These are phyloP conservation scores for Heliocybe sulcata DNA, from an alignment of 1,284 basidiomycete genomes.

Conservation along the genomic window DNA sequence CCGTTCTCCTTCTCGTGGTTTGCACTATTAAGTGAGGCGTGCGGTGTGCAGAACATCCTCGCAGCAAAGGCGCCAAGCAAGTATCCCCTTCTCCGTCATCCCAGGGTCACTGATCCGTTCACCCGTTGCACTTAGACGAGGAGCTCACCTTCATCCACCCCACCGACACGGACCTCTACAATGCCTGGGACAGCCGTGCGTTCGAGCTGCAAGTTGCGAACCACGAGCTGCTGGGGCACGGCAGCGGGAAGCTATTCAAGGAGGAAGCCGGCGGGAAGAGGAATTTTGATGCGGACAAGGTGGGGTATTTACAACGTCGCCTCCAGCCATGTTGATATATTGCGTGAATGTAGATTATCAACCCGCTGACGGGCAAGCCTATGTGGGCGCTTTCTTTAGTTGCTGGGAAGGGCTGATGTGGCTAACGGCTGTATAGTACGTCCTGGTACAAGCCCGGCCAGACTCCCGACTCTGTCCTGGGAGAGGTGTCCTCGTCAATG, in stretches of 20 bases:
- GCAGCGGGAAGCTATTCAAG: slow-evolving; percentile 74
- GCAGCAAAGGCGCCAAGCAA: slow-evolving; percentile 77
- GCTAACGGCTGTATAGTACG: slow-evolving; percentile 28
- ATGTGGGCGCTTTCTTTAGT: slow-evolving; percentile 31
- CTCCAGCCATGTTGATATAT: too few species aligned
- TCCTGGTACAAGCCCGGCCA: slow-evolving; percentile 85
- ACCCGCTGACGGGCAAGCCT: slow-evolving; percentile 77
- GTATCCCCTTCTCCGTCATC: slow-evolving; percentile 13
- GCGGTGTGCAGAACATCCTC: slow-evolving; percentile 55
- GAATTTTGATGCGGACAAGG: slow-evolving; percentile 71
- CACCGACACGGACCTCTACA: slow-evolving; percentile 61
- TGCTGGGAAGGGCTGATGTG: neutral
- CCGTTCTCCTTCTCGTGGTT: neutral
- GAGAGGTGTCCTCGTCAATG: slow-evolving; percentile 80
- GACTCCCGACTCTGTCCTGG: slow-evolving; percentile 71
- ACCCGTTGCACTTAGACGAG: slow-evolving; percentile 41
- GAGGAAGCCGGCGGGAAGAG: slow-evolving; percentile 67
- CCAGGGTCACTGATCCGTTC: neutral
- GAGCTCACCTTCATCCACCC: slow-evolving; percentile 77
- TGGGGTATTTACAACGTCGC: too few species aligned
- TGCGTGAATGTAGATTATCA: slow-evolving; percentile 46
- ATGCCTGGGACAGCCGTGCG: slow-evolving; percentile 66
- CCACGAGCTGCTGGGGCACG: slow-evolving; percentile 77
- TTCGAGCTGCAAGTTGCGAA: slow-evolving; percentile 85
- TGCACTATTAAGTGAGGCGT: neutral